Base-by-base conservation (phyloP, 768 basidiomycete species). In the Russula abietina region DNA sequence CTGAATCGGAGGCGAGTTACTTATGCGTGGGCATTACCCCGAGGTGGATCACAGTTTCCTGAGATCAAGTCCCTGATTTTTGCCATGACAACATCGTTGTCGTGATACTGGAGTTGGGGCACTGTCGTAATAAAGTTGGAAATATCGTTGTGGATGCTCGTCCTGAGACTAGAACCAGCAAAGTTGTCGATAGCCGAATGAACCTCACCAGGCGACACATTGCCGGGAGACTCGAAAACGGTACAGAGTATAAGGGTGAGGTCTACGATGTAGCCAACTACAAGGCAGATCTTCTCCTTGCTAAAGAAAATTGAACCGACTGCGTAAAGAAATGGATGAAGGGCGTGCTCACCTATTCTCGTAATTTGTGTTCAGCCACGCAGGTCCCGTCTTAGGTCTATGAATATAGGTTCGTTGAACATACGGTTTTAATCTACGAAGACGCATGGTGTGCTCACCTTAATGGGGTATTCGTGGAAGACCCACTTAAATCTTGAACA, bases 251-350 rank as follows among this genome's bases (percentile, higher is more conserved):
- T 46, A 6, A 53, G 43, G 5, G 50, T 58, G 26, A 62, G 51
- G 45, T 55, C 39, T 19, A 55, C 24, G 17, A 55, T 55, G 38
- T 55, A 55, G 19, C 54, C 54, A 39, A 55, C 32, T 17, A 41
- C 39, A 30, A 39, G 41, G 17, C 39, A 19, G 19, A 43, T 26
- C 19, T 55, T 41, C 26, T 55, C 54, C 1, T 41, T n/a, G 26
- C 39, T 28, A 24, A 36, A 36, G 3, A 26, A 54, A 26, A 5
- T 24, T 54, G 30, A 53, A 7, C 28, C 8, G 17, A 43, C 32
- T 32, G 28, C 2, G 32, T 19, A 12, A 43, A 1, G 11, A 9
- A 54, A 33, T 10, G 19, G 10, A n/a, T 30, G 8, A 14, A 19
- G 2, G 0, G n/a, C 24, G 10, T 8, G 4, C 24, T 52, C 19